Base-by-base conservation (phyloP, 495 filamentous ascomycete species). In the Xylaria cubensis region DNA sequence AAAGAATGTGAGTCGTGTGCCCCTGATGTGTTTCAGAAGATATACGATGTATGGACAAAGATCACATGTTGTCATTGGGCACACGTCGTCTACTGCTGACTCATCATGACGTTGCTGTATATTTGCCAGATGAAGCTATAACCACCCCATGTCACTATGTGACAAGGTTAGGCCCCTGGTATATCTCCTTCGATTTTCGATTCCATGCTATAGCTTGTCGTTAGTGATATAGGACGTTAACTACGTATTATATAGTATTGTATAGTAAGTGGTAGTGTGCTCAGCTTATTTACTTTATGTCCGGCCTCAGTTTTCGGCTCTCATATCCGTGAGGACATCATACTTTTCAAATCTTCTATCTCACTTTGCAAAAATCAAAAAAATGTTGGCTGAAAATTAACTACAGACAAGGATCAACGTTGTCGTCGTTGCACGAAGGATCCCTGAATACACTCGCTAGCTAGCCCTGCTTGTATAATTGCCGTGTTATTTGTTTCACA, bases 51-150 rank as follows among this genome's bases (percentile, higher is more conserved):
- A 4, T 0, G 3, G 0, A 55, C 10, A 10, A 0, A 26, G 51
- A 55, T 55, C 51, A 24, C 24, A 26, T 26, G 12, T 46, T 46
- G 29, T 17, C 44, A 48, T 64, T 36, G 36, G 59, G n/a, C 36
- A 42, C 7, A 24, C 5, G 32, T n/a, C 17, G 13, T 42, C 3
- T n/a, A 4, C 58, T 24, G 61, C 61, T 64, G 39, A 64, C 61
- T 64, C 61, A 64, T 64, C 39, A 64, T 64, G 61, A 64, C 39
- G 61, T 44, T 13, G 10, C 13, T 13, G 7, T 41, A 36, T 36
- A 36, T 42, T 61, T 8, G 32, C 24, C 21, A 15, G 55, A 36
- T 59, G 55, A 59, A 36, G 29, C 15, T 36, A 59, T 59, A 15
- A 17, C 29, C 34, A 39, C 58, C 55, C 55, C 15, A 56, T 55